Conservation (phyloP, 2,329 filamentous ascomycete species). For the Diplodia corticola region DNA sequence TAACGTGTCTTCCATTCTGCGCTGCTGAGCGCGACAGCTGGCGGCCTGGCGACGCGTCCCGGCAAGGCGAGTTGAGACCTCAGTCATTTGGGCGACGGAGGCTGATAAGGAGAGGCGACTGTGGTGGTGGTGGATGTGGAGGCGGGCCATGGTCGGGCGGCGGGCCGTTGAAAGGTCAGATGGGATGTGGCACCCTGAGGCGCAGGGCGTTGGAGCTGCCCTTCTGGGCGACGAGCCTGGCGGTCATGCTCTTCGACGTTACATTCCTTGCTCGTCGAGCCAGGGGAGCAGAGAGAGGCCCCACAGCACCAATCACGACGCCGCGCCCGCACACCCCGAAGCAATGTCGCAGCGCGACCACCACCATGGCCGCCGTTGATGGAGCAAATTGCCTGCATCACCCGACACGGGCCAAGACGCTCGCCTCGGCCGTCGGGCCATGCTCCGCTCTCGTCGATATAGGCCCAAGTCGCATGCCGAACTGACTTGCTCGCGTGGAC, state of each 20-base stretch:
- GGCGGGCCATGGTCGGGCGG: background rate
- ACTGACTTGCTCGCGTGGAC: constrained; percentile 14
- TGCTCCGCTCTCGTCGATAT: background rate
- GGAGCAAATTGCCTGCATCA: background rate
- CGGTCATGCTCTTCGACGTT: constrained; percentile 17
- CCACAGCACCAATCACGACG: background rate
- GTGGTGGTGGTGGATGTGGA: background rate
- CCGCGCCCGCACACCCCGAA: background rate
- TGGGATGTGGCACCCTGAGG: constrained; percentile 1
- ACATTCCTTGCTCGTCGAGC: background rate
- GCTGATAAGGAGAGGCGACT: background rate
- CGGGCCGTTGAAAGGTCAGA: constrained; percentile 1
- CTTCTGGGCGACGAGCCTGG: background rate
- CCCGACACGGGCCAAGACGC: background rate
- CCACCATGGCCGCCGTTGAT: background rate
- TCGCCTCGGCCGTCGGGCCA: background rate
- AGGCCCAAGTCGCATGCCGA: background rate
- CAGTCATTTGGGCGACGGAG: constrained; percentile 5
- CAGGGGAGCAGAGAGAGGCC: background rate
- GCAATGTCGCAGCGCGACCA: background rate
- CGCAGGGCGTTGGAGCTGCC: background rate
- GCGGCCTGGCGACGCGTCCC: background rate
- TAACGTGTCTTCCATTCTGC: background rate
- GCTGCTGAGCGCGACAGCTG: background rate
- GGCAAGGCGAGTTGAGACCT: background rate